Percentiles rank a stretch among this genome's conserved stretches.
These are phyloP conservation scores for Tulasnella sp. DNA, from an alignment of 768 basidiomycete species.

Conservation along the genomic window DNA sequence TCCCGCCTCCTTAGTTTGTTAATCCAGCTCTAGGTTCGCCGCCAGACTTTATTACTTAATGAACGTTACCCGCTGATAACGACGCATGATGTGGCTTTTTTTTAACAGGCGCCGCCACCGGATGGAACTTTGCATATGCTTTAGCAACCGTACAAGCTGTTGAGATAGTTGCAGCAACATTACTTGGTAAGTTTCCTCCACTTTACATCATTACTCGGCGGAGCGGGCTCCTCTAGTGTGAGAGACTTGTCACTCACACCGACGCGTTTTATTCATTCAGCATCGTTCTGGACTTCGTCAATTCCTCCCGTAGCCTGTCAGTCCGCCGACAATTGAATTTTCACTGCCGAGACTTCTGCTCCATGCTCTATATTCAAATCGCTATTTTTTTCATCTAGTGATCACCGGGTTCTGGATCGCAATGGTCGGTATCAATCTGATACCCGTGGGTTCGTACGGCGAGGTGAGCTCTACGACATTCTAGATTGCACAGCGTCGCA, in stretches of 20 bases:
- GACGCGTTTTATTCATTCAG: constrained; percentile 1
- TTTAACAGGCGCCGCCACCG: constrained; percentile 15
- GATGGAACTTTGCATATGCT: constrained; percentile 19
- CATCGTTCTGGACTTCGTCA: constrained; percentile 13
- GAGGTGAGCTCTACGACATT: constrained; percentile 10
- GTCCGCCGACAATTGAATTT: too few relatives aligned
- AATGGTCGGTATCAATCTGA: constrained; percentile 13
- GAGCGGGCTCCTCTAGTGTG: not conserved
- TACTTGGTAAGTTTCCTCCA: constrained; percentile 11
- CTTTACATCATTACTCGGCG: not conserved
- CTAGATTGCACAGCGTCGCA: too few relatives aligned
- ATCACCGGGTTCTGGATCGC: constrained; percentile 15
- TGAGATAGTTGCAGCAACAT: constrained; percentile 18
- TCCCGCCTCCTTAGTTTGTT: constrained; percentile 12
- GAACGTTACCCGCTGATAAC: not conserved
- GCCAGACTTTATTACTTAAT: too few relatives aligned
- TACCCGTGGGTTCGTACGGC: constrained; percentile 10
- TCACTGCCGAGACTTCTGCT: too few relatives aligned
- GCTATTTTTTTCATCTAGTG: constrained; percentile 12
- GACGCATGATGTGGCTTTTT: not conserved
- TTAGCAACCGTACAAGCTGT: constrained; percentile 17
- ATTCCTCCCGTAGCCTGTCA: too few relatives aligned
- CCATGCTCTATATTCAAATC: constrained; percentile 9
- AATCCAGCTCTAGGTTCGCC: constrained; percentile 13
- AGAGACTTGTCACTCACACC: not conserved